Conservation (phyloP, 2,329 filamentous ascomycete genomes). For the Leptosphaerulina australis region DNA sequence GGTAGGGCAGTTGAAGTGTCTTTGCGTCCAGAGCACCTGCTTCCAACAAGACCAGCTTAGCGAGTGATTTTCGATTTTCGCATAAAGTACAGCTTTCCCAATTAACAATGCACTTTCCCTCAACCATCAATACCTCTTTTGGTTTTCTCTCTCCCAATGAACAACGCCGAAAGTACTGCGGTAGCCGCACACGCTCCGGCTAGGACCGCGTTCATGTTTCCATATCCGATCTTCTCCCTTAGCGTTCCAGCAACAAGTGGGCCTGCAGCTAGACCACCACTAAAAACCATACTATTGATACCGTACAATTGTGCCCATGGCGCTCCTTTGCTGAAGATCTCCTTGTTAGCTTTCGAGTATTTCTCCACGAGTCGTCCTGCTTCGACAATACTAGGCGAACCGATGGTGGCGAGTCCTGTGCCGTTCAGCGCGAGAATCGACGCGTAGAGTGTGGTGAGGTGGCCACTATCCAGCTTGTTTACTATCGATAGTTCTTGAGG, state of each 20-base stretch:
- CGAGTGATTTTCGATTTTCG: too few species aligned
- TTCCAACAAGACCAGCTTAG: too few species aligned
- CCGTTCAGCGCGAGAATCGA: conserved; percentile 57
- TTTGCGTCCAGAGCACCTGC: too few species aligned
- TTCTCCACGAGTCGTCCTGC: conserved; percentile 61
- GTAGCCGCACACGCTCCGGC: conserved; percentile 55
- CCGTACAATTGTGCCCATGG: conserved; percentile 71
- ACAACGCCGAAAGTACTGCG: conserved; percentile 52
- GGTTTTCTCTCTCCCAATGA: conserved; percentile 46
- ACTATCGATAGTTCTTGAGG: conserved; percentile 33
- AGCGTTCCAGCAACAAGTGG: conserved; percentile 62
- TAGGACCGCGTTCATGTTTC: conserved; percentile 61
- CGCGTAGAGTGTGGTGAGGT: conserved; percentile 52
- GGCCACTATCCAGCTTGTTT: conserved; percentile 19
- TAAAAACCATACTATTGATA: conserved; percentile 68
- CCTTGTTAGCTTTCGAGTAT: conserved; percentile 62
- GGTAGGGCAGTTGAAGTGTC: too few species aligned
- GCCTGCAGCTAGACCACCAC: conserved; percentile 64
- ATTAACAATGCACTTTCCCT: too few species aligned
- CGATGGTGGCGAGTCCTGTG: conserved; percentile 60
- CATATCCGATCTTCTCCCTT: conserved; percentile 61
- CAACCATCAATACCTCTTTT: neutral
- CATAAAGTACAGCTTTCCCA: too few species aligned
- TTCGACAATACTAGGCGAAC: conserved; percentile 63
- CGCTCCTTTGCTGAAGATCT: conserved; percentile 60